Conservation (phyloP, 148 eudicot species). For the Heliamphora exappendiculata region DNA sequence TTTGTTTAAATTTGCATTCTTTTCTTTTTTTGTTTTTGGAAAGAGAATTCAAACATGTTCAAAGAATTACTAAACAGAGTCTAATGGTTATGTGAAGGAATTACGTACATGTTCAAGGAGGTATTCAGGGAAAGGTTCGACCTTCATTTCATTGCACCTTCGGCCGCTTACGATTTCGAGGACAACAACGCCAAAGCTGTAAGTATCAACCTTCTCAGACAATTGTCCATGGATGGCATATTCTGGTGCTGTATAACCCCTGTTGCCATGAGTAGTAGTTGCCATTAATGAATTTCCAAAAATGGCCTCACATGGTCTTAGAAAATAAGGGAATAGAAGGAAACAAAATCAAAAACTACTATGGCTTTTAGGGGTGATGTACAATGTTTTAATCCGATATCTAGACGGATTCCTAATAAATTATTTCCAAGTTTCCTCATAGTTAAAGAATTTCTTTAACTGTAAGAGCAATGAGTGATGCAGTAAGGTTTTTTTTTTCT, state of each 20-base stretch:
- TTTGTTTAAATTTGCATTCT: neutral
- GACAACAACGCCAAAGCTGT: slow-evolving; percentile 35
- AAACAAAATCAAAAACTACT: neutral
- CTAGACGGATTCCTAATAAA: no score
- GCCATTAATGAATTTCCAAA: neutral
- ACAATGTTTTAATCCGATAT: no score
- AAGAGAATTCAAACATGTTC: neutral
- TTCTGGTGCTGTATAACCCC: slow-evolving; percentile 46
- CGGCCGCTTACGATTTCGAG: slow-evolving; percentile 41
- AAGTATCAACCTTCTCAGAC: slow-evolving; percentile 42
- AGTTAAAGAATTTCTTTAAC: neutral
- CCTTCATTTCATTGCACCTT: slow-evolving; percentile 19
- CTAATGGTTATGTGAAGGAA: neutral
- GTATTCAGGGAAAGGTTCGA: slow-evolving; percentile 16
- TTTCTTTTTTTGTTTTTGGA: neutral
- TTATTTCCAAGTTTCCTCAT: no score
- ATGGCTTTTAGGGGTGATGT: no score
- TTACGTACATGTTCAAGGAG: slow-evolving; percentile 39
- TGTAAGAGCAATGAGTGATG: neutral
- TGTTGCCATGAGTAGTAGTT: neutral
- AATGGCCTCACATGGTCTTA: neutral
- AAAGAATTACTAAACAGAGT: neutral
- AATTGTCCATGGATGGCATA: slow-evolving; percentile 42
- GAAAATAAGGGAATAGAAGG: neutral
- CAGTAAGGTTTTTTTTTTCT: no score